These are phyloP conservation scores for Ambrosia hybrid DNA, from an alignment of 140 eudicot species.

Conservation along the genomic window DNA sequence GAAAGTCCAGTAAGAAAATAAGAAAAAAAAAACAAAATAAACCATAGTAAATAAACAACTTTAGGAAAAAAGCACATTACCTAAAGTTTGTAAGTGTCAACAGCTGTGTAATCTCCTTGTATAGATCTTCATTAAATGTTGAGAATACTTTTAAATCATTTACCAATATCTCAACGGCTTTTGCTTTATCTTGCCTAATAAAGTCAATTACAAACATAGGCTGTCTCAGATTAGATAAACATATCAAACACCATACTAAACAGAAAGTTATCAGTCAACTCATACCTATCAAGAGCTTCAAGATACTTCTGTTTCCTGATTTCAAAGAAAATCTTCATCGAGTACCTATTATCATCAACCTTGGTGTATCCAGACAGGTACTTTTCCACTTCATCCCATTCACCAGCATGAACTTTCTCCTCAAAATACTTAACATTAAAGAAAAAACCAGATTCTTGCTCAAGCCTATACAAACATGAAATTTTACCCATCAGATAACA, in stretches of 20 bases:
- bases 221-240: not conserved
- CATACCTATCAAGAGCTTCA: slow-evolving; percentile 75
- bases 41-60: not conserved
- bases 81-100: slow-evolving; percentile 73
- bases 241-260: not conserved
- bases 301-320: slow-evolving; percentile 88
- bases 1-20: not conserved
- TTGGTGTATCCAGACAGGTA: slow-evolving; percentile 83
- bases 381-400: slow-evolving; percentile 93
- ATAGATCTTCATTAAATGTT: slow-evolving; percentile 67
- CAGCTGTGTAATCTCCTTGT: slow-evolving; percentile 73
- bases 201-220: slow-evolving; percentile 18
- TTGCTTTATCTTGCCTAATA: slow-evolving; percentile 70
- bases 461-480: slow-evolving; percentile 57
- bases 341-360: slow-evolving; percentile 86
- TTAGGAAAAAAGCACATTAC: slow-evolving; percentile 24
- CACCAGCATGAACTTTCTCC: slow-evolving; percentile 89
- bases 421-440: slow-evolving; percentile 83
- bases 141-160: slow-evolving; percentile 84
- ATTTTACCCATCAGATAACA: not conserved
- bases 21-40: not conserved
- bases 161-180: slow-evolving; percentile 80
- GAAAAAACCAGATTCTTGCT: slow-evolving; percentile 81
- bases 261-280: not conserved
- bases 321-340: slow-evolving; percentile 80